Base-by-base conservation (phyloP, 169 alveolate species). In the Fabrea salina region DNA sequence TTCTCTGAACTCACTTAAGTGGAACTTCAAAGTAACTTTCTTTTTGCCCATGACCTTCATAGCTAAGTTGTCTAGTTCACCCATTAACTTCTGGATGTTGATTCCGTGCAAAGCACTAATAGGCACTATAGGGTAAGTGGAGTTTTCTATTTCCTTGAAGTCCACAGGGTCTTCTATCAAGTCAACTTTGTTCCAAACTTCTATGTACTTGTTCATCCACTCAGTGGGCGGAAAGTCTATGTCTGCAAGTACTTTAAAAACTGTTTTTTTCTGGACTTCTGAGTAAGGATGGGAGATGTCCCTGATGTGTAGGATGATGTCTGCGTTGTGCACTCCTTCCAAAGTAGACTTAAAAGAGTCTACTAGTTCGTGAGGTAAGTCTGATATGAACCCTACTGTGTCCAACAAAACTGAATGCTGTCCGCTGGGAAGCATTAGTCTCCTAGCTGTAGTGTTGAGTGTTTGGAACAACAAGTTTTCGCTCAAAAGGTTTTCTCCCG, bases 161-260 rank as follows among this genome's bases (percentile, higher is more conserved):
- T 80, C 79, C 11, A 78, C 41, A 13, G 56, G 77, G 1, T 84
- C 76, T 64, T 87, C 51, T 41, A 95, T 39, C 47, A 92, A 75
- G 88, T 96, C 98, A 56, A 93, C 86, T 74, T 96, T 96, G 89
- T 96, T 96, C 98, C 98, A 96, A 4, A 96, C 97, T 83, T 95
- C 98, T 27, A 95, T 74, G 70, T 93, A 87, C 19, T 86, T 82
- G 11, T 80, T 81, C 50, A 72, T 76, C 64, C 92, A 80, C 58
- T 86, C 83, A 13, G 84, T 86, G 56, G 88, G 85, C 16, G 91
- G 58, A 56, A 92, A 83, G 25, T 95, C 96, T 5, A 93, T 84
- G 25, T 93, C 88, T n/a, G 84, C 81, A 37, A 96, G 81, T 1
- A 96, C 95, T 43, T 89, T 86, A 11, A 94, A 39, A 22, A 96